Percentiles rank a stretch among this genome's conserved stretches.
Conservation (phyloP, 208 protist species). For the Trypanosoma avium region DNA sequence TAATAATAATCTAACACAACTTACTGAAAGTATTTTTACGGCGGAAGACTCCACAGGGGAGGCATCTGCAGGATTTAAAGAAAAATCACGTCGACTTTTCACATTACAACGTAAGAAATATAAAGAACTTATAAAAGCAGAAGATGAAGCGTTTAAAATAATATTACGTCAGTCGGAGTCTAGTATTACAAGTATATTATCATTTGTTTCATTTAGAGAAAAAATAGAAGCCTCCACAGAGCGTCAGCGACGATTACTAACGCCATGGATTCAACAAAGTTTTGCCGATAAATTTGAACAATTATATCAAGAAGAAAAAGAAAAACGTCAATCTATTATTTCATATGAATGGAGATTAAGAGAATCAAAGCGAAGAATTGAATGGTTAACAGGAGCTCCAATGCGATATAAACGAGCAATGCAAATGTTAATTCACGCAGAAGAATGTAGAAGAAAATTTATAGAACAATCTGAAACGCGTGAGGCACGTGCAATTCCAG, state of each 20-base stretch:
- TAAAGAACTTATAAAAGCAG: conserved; percentile 18
- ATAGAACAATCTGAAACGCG: conserved; percentile 20
- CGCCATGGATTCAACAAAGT: conserved; percentile 8
- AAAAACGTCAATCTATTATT: conserved; percentile 6
- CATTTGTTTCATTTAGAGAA: conserved; percentile 23
- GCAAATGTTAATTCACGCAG: conserved; percentile 3
- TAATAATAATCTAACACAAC: background rate
- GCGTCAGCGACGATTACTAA: background rate
- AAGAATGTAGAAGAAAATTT: conserved; percentile 9
- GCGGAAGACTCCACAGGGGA: background rate
- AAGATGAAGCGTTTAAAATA: conserved; percentile 23
- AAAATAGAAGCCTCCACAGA: background rate
- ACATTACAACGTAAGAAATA: conserved; percentile 16
- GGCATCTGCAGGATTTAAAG: background rate
- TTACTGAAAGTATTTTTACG: background rate
- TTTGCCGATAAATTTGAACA: conserved; percentile 4
- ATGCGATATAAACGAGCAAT: conserved; percentile 24
- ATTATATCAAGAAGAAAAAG: conserved; percentile 15
- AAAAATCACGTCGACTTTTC: conserved; percentile 21
- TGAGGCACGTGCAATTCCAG: conserved; percentile 20
- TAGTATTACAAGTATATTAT: conserved; percentile 16
- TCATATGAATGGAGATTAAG: conserved; percentile 14
- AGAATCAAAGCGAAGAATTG: conserved; percentile 9
- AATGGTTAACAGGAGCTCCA: conserved; percentile 18
- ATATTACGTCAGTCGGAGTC: conserved; percentile 12